Conservation (phyloP, 345 rosid species). For the Lumnitzera racemosa region DNA sequence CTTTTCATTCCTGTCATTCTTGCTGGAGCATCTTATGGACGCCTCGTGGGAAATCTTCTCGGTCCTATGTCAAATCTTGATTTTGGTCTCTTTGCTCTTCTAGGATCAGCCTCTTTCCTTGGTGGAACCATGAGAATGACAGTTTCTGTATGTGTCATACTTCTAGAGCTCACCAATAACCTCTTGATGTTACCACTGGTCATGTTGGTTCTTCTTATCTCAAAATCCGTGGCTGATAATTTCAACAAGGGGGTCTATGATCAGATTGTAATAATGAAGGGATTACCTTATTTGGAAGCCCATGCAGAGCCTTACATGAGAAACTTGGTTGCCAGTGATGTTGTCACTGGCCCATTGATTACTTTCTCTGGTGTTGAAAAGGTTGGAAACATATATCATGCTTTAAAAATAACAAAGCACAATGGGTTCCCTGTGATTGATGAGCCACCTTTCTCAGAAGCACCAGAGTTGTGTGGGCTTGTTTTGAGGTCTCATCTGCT, state of each 20-base stretch:
- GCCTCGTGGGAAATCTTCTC: slow-evolving; percentile 62
- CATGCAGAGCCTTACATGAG: slow-evolving; percentile 95
- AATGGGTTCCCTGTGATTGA: slow-evolving; percentile 89
- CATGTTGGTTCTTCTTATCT: slow-evolving; percentile 82
- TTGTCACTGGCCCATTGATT: slow-evolving; percentile 57
- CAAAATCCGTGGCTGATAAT: slow-evolving; percentile 77
- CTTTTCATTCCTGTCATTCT: slow-evolving; percentile 96
- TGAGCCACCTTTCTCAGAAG: slow-evolving; percentile 72
- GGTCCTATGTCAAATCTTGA: slow-evolving; percentile 59
- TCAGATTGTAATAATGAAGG: slow-evolving; percentile 82
- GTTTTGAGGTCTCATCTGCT: slow-evolving; percentile 85
- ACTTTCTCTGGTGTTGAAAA: slow-evolving; percentile 66
- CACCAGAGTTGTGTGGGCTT: slow-evolving; percentile 73
- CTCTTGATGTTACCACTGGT: slow-evolving; percentile 79
- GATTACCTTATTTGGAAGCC: slow-evolving; percentile 81
- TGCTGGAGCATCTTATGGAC: slow-evolving; percentile 88
- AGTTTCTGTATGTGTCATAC: slow-evolving; percentile 80
- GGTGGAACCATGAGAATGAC: slow-evolving; percentile 99
- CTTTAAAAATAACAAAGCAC: slow-evolving; percentile 51
- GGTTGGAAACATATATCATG: slow-evolving; percentile 49
- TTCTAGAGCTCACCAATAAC: slow-evolving; percentile 81
- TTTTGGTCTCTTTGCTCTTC: slow-evolving; percentile 72
- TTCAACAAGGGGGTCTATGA: slow-evolving; percentile 87
- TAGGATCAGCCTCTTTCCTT: slow-evolving; percentile 93
- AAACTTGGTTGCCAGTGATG: slow-evolving; percentile 63